Base-by-base conservation (phyloP, 768 basidiomycete species). In the Suillus sp. region DNA sequence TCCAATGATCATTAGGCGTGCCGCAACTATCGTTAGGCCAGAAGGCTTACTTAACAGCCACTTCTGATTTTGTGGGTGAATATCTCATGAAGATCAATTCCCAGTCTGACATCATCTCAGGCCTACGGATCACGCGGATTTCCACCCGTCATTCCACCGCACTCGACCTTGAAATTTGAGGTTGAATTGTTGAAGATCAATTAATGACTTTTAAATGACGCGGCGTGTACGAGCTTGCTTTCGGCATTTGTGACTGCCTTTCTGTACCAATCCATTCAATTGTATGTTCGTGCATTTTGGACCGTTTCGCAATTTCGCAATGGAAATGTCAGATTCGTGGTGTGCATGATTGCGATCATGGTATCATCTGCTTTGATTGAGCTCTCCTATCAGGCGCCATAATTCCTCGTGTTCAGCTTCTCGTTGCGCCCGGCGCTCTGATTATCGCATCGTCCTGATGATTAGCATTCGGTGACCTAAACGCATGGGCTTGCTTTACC, bases 161-260 rank as follows among this genome's bases (percentile, higher is more conserved):
- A 94, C 72, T 73, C 91, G 5, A 86, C 83, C 14, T 83, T 96
- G 74, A 82, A 77, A 65, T 95, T 95, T 71, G 92, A 93, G 77
- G 91, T 96, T 59, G 91, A 95, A 77, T 81, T 96, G 55, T 65
- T 94, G 63, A 80, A 83, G 74, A 93, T 95, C 79, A 87, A 79
- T 69, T 79, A 71, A 76, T 60, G 58, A 67, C 45, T 25, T 64
- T 61, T 54, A 59, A 66, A 58, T 25, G 65, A 53, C 69, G 59
- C 56, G 38, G 25, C 56, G 42, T 70, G 63, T 72, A 75, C 55
- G 61, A 48, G 61, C 32, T 64, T 59, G 58, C 64, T 61, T 62
- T 67, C 54, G 60, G 60, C 53, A 51, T 66, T 53, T 69, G 59
- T 65, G 66, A 50, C 62, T 72, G 62, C 60, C 56, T 58, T 73